These are phyloP conservation scores for Yamadazyma triangularis DNA, from an alignment of 1,139 yeast species.

Conservation along the genomic window DNA sequence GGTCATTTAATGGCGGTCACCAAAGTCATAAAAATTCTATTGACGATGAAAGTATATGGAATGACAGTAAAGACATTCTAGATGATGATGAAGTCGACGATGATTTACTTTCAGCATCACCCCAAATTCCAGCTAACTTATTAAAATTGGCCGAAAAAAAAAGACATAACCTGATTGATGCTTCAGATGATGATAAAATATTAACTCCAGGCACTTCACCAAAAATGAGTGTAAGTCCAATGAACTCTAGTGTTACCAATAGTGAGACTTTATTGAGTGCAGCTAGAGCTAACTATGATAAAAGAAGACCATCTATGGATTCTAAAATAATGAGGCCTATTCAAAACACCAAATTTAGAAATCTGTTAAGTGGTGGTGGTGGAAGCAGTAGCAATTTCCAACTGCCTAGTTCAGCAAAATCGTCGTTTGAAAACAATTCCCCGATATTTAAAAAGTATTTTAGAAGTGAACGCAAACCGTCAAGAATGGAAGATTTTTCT, in stretches of 20 bases:
- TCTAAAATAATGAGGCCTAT: conserved; percentile 19
- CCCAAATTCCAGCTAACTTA: conserved; percentile 61
- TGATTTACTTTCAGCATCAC: conserved; percentile 55
- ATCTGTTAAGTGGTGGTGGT: no score
- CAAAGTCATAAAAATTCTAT: no score
- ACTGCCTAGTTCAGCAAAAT: conserved; percentile 15
- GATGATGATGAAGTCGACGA: conserved; percentile 49
- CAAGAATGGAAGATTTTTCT: conserved; percentile 10
- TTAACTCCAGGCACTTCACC: conserved; percentile 37
- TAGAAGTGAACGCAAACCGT: conserved; percentile 6
- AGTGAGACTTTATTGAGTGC: conserved; percentile 19
- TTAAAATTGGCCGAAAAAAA: conserved; percentile 55
- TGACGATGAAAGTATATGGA: conserved; percentile 18
- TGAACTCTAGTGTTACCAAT: conserved; percentile 9
- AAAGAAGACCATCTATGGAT: conserved; percentile 36
- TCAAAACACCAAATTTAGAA: conserved; percentile 24
- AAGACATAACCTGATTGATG: conserved; percentile 16
- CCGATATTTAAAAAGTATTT: conserved; percentile 6
- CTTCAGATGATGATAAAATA: conserved; percentile 15
- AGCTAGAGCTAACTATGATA: conserved; percentile 19
- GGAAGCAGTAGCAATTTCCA: conserved; percentile 8
- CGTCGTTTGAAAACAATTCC: conserved; percentile 21
- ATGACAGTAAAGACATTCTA: conserved; percentile 15
- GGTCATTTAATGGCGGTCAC: no score
- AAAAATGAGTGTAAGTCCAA: conserved; percentile 5